A percentile compares a stretch with the other conserved stretches of the same genome.
Conservation (phyloP, 2,329 filamentous ascomycete genomes). For the Fusarium pilosicola region DNA sequence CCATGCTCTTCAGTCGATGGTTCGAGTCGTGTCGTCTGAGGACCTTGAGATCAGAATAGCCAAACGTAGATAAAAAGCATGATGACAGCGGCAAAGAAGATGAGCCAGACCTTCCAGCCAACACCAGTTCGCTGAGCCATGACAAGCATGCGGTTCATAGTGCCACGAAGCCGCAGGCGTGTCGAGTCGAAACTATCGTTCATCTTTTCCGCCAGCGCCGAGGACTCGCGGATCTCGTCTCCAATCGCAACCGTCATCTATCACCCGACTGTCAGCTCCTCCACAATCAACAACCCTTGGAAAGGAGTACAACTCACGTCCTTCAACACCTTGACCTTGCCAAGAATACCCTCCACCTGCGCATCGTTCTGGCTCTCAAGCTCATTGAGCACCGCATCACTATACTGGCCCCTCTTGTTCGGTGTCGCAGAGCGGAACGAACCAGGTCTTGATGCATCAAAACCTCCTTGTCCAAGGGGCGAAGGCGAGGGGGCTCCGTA, state of each 20-base stretch:
- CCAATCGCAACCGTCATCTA: constrained; percentile 93
- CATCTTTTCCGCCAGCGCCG: constrained; percentile 91
- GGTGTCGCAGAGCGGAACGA: constrained; percentile 74
- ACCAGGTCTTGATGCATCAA: constrained; percentile 19
- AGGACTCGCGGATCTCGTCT: constrained; percentile 92
- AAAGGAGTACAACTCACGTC: constrained; percentile 68
- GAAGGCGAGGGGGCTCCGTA: constrained; percentile 42
- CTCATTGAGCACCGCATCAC: constrained; percentile 88
- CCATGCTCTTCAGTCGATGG: background rate
- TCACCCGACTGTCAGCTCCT: constrained; percentile 5
- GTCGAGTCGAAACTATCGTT: constrained; percentile 94
- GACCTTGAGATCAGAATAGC: constrained; percentile 71
- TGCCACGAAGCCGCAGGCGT: constrained; percentile 81
- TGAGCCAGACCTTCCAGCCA: constrained; percentile 92
- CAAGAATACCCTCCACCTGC: constrained; percentile 88
- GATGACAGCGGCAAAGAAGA: constrained; percentile 85
- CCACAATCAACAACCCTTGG: background rate
- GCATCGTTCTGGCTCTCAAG: constrained; percentile 95
- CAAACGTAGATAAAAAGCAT: constrained; percentile 92
- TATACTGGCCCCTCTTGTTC: constrained; percentile 87
- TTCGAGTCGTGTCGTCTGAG: background rate
- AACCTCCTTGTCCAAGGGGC: constrained; percentile 26
- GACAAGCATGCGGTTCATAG: constrained; percentile 95
- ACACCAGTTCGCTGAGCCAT: constrained; percentile 97
- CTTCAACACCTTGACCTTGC: constrained; percentile 90